Evolutionary conservation across 1,284 basidiomycete species (phyloP), one percentile per base, ranked within the genome.

Genomic region (Puccinia hordei): DNA sequence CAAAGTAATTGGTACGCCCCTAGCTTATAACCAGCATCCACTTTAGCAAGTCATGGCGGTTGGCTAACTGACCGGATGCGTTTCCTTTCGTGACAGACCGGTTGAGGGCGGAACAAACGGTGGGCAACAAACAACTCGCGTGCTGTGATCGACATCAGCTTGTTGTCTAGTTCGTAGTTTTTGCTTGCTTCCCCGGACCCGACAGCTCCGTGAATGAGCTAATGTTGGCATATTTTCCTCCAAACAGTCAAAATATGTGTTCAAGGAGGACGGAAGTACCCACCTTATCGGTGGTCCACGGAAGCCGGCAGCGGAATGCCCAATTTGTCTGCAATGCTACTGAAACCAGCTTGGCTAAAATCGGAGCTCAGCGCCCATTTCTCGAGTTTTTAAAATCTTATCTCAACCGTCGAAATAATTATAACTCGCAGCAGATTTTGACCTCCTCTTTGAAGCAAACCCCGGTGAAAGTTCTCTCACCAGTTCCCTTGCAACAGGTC

Each of bases 111-210:
- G 75, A 78, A 33, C 75, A 78, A 57, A 78, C 66, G 17, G 53
- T 69, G 19, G 51, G 75, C 13, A 69, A 78, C 33, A 78, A 57
- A 35, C 75, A 78, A 30, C 38, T 78, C 15, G 65, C 61, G 38
- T 63, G 55, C n/a, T 78, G 75, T 33, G 75, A 78, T 44, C 49
- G 63, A 46, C 75, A 78, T 69, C 75, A 78, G 46, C 51, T 78
- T 27, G 75, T 78, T 44, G 53, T 78, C 53, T 78, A 78, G 75
- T 78, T 12, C 30, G 74, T 66, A 63, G 57, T 24, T 46, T 33
- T n/a, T 30, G 30, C n/a, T 22, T 51, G 12, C 19, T n/a, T 51
- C 41, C 65, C 59, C 49, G 13, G 1, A 27, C 13, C 33, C 27
- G 15, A 69, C 30, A 49, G 38, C 17, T 38, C 22, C 13, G 19